Base-by-base conservation (phyloP, 2,329 filamentous ascomycete genomes). In the Dothidotthia symphoricarpi region DNA sequence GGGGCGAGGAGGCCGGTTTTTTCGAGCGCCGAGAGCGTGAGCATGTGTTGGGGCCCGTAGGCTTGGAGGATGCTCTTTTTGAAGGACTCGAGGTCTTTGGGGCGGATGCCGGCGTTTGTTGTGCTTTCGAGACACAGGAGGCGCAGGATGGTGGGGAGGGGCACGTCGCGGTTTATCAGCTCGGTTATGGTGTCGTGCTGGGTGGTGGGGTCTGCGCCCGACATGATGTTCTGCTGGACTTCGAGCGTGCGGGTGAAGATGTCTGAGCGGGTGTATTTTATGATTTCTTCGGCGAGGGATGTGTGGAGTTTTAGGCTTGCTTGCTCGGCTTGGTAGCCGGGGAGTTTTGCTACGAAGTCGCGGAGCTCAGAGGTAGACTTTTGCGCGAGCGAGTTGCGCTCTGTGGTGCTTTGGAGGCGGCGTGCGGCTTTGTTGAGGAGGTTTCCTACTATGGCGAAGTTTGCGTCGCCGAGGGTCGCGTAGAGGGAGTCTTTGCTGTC, bases 151-250 rank as follows among this genome's bases (percentile, higher is more conserved):
- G 87, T 85, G n/a, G 81, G 74, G 3, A 98, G 69, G 0, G 91
- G 85, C 0, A 86, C 82, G 53, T 90, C 85, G 44, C 90, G 85
- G 10, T 89, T 84, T 51, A 98, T 94, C n/a, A 98, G 76, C 64
- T 98, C 93, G 65, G 94, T 90, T 34, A 98, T 90, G 3, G 81
- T 81, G 34, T 95, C 88, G 56, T 95, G 88, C 60, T 97, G 89
- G 16, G 86, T 86, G 10, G 82, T 86, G 6, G 91, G 86, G 63
- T 97, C 93, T 8, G 87, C 82, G 22, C 91, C 91, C 0, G 90
- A 90, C 16, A 89, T 90, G 29, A 97, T 78, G 60, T 95, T 96
- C 63, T 98, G 93, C 63, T 98, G 93, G 4, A 97, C 86, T 69
- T 97, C 93, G 2, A 98, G 75, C 26, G 89, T 74, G 44, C 87